Evolutionary conservation across 306 rosid species (phyloP), one percentile per base, ranked within the genome.

Genomic region (Citrullus mucosospermus): DNA sequence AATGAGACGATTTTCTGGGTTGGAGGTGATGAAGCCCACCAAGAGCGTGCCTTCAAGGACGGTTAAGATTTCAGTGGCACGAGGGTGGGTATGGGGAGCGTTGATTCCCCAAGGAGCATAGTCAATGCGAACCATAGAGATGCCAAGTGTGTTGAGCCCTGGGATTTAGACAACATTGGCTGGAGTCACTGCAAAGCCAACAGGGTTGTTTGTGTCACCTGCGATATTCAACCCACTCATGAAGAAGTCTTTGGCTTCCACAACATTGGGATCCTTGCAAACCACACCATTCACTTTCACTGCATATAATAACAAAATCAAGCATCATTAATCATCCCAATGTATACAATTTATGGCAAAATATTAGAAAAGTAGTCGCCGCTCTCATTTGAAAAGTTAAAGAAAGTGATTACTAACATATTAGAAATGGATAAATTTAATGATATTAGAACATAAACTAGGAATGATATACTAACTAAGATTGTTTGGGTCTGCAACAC

Each of bases 21-120:
- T 83, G 6, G 89, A 81, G 2, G 89, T 86, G 57, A 83, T 73
- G 13, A 86, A 86, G 18, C 89, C 89, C 0, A 81, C 85, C 43
- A 83, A 77, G 13, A 83, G 87, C 6, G 51, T 76, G 22, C 87
- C 89, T 62, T 81, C 82, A 1, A 86, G 61, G 8, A 86, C 78
- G 0, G 85, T 81, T 56, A 81, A 43, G 51, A 83, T 77, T 75
- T 86, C 85, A 0, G 85, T 41, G 16, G 85, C 85, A 1, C 82
- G 66, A 8, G 89, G 89, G 41, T 86, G 87, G 6, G 79, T 67
- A 79, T 84, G 89, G 10, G 82, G 84, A 4, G 89, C 77, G 1
- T 87, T 85, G 78, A 77, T 51, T 2, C 6, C 88, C 88, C 76
- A 59, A 0, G 85, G 85, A 5, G 79, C 87, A 5, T 57, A 86